phyloP scores from a whole-genome alignment of 2,329 filamentous ascomycete genomes.

The Fulvia fulva region DNA sequence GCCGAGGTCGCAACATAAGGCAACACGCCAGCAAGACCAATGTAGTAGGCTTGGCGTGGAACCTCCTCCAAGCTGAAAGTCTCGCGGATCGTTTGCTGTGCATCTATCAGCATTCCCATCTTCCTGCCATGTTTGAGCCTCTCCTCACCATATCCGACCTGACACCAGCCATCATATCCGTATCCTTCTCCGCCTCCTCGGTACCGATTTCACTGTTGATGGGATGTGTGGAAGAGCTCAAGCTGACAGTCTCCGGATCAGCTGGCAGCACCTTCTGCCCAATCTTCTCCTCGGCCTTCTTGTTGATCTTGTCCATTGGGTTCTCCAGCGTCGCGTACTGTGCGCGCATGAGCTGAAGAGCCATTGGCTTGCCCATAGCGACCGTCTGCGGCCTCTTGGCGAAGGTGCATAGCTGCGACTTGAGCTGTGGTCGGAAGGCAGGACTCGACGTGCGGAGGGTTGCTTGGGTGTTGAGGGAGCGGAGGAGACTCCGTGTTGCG shows the following conservation, averaged over 20 bases:
- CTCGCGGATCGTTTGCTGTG: conserved; percentile 45
- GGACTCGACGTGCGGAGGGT: conserved; percentile 19
- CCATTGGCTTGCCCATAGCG: conserved; percentile 35
- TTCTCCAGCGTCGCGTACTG: conserved; percentile 12
- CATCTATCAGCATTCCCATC: conserved; percentile 18
- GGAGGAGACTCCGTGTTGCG: conserved; percentile 40
- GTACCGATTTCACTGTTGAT: conserved; percentile 38
- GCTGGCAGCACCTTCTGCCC: conserved; percentile 55
- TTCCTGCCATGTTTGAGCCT: background rate
- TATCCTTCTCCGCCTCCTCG: conserved; percentile 32
- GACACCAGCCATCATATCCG: conserved; percentile 47
- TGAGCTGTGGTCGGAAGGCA: conserved; percentile 35
- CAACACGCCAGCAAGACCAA: conserved; percentile 50
- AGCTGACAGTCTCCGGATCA: conserved; percentile 58
- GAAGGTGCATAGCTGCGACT: conserved; percentile 42
- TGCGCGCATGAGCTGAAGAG: conserved; percentile 23
- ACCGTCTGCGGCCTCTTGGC: conserved; percentile 31
- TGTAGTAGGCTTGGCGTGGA: conserved; percentile 46
- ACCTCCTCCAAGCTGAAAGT: conserved; percentile 47
- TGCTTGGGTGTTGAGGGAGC: conserved; percentile 33
- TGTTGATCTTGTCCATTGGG: conserved; percentile 49
- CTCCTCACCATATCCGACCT: conserved; percentile 33
- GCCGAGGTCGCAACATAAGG: conserved; percentile 77
- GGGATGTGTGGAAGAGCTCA: conserved; percentile 49
- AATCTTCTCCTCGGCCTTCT: conserved; percentile 54